A percentile compares a stretch with the other conserved stretches of the same genome.
Evolutionary conservation across 805 yeast genomes (phyloP).

Genomic region (Ogataea corticis): DNA sequence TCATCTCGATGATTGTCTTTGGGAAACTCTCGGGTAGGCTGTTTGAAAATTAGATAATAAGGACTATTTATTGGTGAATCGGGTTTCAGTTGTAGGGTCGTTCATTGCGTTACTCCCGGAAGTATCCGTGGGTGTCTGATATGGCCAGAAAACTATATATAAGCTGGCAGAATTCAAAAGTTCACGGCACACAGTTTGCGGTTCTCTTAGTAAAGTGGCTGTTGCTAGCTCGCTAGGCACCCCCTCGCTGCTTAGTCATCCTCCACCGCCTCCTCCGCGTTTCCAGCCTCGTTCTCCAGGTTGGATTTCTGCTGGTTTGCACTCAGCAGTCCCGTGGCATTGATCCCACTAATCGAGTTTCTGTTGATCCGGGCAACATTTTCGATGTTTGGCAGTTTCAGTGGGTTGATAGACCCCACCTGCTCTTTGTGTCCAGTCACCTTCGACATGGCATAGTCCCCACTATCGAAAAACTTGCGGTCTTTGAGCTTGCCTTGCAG

Average conservation of each 20-base stretch:
- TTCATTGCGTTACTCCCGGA: too few relatives aligned
- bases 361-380: constrained; percentile 60
- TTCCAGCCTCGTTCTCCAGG: constrained; percentile 51
- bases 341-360: constrained; percentile 54
- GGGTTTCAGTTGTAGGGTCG: too few relatives aligned
- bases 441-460: constrained; percentile 86
- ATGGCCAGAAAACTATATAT: too few relatives aligned
- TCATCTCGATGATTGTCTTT: constrained; percentile 63
- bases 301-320: constrained; percentile 55
- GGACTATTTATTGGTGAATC: constrained; percentile 1
- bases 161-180: background rate
- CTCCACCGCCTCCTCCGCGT: constrained; percentile 23
- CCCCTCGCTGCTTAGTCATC: constrained; percentile 12
- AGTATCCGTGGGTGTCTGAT: too few relatives aligned
- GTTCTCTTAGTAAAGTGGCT: too few relatives aligned
- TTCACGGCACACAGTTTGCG: too few relatives aligned
- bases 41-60: background rate
- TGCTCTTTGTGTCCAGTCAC: constrained; percentile 49
- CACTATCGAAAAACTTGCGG: constrained; percentile 89
- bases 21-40: constrained; percentile 64
- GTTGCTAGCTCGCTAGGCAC: too few relatives aligned
- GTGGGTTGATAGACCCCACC: constrained; percentile 34
- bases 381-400: constrained; percentile 56
- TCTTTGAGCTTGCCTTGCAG: constrained; percentile 77
- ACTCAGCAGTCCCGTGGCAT: constrained; percentile 35